Base-by-base conservation (phyloP, 1,139 yeast species). In the Suhomyces bokatorum region DNA sequence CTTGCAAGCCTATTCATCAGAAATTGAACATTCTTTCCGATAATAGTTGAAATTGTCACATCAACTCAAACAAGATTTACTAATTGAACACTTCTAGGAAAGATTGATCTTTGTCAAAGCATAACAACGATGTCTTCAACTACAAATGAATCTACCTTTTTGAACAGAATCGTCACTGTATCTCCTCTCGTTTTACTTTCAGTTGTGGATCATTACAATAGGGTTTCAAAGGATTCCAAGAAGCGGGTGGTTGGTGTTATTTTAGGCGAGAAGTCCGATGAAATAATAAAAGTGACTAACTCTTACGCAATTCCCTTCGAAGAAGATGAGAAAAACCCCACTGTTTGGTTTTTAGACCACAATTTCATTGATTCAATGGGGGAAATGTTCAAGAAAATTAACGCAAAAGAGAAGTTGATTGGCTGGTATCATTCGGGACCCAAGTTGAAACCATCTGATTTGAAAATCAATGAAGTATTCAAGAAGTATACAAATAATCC, bases 361-460 rank as follows among this genome's bases (percentile, higher is more conserved):
- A 93, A 95, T 63, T 95, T 85, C 63, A 89, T 95, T 51, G 99
- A 93, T 60, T 80, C 88, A 45, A 95, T 95, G 99, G 86, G 93
- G 51, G 97, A 90, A 56, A 95, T 95, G 99, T 93, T 89, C 69
- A 89, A 87, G 64, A 93, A 95, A 67, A 93, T 93, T 62, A 93
- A 91, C 70, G 99, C 99, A 24, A 89, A 88, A 69, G 99, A 95
- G 64, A 87, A 83, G 64, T 76, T 95, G 47, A 84, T 95, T 64
- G 99, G 99, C 10, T 95, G 99, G 99, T 95, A 95, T 63, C 99
- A 95, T 64, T 85, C 96, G 14, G 99, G 99, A 1, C 98, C 98
- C 12, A 90, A 91, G 66, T 78, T 95, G 56, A 83, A 82, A 57
- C 80, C 93, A 2, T 85, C 95, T 14, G 99, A 95, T 64, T 75